Evolutionary conservation across 2,329 filamentous ascomycete genomes (phyloP), one percentile per base, ranked within the genome.

Genomic region (Beauveria medogensis): DNA sequence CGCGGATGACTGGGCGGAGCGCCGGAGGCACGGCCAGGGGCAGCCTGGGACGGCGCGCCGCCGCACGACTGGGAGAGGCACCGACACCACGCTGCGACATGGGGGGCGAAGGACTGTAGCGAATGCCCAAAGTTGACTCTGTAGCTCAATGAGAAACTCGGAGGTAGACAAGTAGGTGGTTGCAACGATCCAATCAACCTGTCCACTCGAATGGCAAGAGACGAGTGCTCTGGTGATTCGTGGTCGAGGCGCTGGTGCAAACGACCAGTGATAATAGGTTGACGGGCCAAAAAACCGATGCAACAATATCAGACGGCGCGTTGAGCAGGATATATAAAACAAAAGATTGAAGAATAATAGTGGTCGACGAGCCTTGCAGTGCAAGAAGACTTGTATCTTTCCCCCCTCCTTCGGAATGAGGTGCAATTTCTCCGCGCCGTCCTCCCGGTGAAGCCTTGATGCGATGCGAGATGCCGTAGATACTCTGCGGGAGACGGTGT

Each of bases 1-100:
- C 84, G 62, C 83, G 79, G 59, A 85, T 67, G 26, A 85, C 70
- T 18, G 85, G 84, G 57, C 81, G 78, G 37, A 87, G 71, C 46
- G 77, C 63, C 14, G 79, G 75, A 34, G 83, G 82, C 50, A 86
- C 62, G 50, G 67, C 64, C 34, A 67, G 69, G 44, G 57, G 28
- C 52, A 37, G 7, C 26, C n/a, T 40, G 40, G 18, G 57, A 59
- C 8, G 47, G 14, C 18, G 47, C 20, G 9, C 7, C 28, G 41
- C 34, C 14, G 34, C 34, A 37, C 12, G 34, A 16, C 5, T 37
- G 34, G 34, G 12, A 14, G 34, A 16, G 12, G 34, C 12, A 28
- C 34, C 37, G 47, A 40, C 14, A 10, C 20, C 28, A n/a, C 26
- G 57, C 20, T 59, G 57, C 8, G 57, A 47, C 57, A 59, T 59